Evolutionary conservation across 2,329 filamentous ascomycete species (phyloP).

Genomic region (Cladobotryum mycophilum): DNA sequence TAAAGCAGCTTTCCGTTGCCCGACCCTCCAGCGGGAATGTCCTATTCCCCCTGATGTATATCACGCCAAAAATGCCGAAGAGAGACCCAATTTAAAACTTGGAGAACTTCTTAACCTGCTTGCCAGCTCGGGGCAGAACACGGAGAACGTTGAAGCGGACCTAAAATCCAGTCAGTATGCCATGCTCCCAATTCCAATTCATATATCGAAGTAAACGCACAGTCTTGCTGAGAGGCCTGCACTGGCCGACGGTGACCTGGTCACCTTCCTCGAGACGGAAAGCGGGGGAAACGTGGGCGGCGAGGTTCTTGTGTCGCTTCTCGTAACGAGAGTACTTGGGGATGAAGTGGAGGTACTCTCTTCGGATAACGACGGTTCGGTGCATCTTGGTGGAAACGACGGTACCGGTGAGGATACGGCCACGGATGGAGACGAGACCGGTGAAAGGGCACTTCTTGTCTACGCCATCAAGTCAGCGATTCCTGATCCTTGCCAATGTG

Average conservation of each 20-base stretch:
- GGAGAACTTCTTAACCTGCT: slow-evolving; percentile 94
- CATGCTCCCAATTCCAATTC: not conserved
- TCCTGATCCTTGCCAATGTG: not conserved
- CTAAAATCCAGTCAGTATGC: slow-evolving; percentile 40
- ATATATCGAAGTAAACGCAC: slow-evolving; percentile 53
- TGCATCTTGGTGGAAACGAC: slow-evolving; percentile 99
- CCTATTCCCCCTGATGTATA: slow-evolving; percentile 37
- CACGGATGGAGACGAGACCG: slow-evolving; percentile 97
- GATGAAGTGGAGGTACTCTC: slow-evolving; percentile 99
- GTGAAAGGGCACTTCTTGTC: slow-evolving; percentile 99
- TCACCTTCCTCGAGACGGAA: slow-evolving; percentile 99
- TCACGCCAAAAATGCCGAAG: slow-evolving; percentile 50
- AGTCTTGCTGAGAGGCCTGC: slow-evolving; percentile 98
- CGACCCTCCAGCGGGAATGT: slow-evolving; percentile 33
- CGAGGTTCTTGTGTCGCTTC: slow-evolving; percentile 99
- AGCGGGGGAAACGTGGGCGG: slow-evolving; percentile 96
- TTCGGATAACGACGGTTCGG: slow-evolving; percentile 97
- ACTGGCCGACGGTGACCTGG: slow-evolving; percentile 98
- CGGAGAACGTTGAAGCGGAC: slow-evolving; percentile 99
- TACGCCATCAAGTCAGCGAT: slow-evolving; percentile 36
- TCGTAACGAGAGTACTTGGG: slow-evolving; percentile 99
- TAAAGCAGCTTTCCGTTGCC: slow-evolving; percentile 36
- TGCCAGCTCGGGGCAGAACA: slow-evolving; percentile 94
- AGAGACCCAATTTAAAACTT: slow-evolving; percentile 77
- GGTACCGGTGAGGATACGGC: slow-evolving; percentile 98